These are phyloP conservation scores for Podaxis sp. DNA, from an alignment of 768 basidiomycete species.

Conservation along the genomic window DNA sequence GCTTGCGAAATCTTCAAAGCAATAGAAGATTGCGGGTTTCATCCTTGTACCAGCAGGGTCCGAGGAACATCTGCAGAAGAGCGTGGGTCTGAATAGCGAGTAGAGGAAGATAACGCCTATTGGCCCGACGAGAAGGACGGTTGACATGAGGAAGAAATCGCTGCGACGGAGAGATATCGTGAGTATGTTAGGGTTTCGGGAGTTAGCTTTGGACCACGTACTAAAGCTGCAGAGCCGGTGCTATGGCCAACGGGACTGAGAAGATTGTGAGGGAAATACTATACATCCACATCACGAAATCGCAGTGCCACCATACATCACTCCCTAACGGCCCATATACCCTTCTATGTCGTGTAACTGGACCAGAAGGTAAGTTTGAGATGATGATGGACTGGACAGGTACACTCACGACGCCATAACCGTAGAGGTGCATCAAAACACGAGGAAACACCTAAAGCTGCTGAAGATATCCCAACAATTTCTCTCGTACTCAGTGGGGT, in stretches of 20 bases:
- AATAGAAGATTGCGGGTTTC: conserved; percentile 31
- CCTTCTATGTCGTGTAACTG: conserved; percentile 22
- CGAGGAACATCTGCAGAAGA: conserved; percentile 27
- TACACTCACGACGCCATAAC: conserved; percentile 25
- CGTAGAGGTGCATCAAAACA: conserved; percentile 30
- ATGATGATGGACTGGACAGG: background rate
- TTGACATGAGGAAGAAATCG: conserved; percentile 31
- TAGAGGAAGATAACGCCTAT: conserved; percentile 26
- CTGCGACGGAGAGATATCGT: conserved; percentile 12
- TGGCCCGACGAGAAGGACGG: conserved; percentile 29
- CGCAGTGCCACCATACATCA: conserved; percentile 29
- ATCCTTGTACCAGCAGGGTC: conserved; percentile 26
- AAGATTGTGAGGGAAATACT: conserved; percentile 27
- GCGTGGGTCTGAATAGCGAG: conserved; percentile 24
- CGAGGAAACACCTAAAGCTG: conserved; percentile 28
- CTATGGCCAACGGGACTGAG: conserved; percentile 27
- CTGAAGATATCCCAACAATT: conserved; percentile 29
- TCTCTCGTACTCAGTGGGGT: conserved; percentile 21
- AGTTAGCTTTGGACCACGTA: conserved; percentile 7
- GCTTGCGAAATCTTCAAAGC: conserved; percentile 28
- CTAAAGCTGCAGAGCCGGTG: conserved; percentile 26
- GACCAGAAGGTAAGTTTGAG: background rate
- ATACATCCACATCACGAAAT: conserved; percentile 33
- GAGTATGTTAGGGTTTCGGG: background rate
- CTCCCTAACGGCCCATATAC: conserved; percentile 26